phyloP scores from a whole-genome alignment of 164 flowering plant genomes.

The Taxillus chinensis region DNA sequence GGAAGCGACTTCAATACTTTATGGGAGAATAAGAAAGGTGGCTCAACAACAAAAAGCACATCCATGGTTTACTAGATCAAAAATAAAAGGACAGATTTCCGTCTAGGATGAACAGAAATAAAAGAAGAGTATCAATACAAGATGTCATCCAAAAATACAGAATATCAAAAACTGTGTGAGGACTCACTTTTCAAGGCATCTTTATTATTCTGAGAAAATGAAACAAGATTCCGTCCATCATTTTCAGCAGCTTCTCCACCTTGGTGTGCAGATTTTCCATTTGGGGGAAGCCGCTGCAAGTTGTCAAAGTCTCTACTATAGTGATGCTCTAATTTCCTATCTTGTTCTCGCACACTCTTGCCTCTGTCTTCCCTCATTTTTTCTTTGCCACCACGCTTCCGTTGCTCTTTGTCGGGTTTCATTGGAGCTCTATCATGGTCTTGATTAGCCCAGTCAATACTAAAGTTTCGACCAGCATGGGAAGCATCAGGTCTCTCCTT shows the following conservation, averaged over 20 bases:
- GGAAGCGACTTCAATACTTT: no score
- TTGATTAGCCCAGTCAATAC: constrained; percentile 47
- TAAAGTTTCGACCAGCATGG: constrained; percentile 41
- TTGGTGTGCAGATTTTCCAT: constrained; percentile 28
- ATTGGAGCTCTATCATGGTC: constrained; percentile 36
- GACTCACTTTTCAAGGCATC: constrained; percentile 46
- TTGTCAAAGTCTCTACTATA: constrained; percentile 32
- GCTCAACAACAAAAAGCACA: no score
- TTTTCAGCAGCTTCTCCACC: constrained; percentile 31
- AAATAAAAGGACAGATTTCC: no score
- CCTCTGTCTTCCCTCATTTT: constrained; percentile 54
- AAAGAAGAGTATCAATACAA: no score
- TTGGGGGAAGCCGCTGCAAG: constrained; percentile 27
- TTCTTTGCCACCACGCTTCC: constrained; percentile 51
- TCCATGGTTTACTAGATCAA: no score
- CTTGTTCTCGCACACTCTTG: constrained; percentile 41
- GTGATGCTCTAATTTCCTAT: constrained; percentile 48
- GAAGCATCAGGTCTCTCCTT: constrained; percentile 46
- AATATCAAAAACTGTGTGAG: background rate
- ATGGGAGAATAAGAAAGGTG: no score
- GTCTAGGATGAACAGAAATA: no score
- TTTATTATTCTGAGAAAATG: constrained; percentile 48
- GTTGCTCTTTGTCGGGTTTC: constrained; percentile 47
- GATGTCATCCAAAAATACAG: no score
- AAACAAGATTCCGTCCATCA: constrained; percentile 19